A percentile compares a stretch with the other conserved stretches of the same genome.
Evolutionary conservation across 108 stramenopile species (phyloP).

Genomic region (Fistulifera pelliculosa): DNA sequence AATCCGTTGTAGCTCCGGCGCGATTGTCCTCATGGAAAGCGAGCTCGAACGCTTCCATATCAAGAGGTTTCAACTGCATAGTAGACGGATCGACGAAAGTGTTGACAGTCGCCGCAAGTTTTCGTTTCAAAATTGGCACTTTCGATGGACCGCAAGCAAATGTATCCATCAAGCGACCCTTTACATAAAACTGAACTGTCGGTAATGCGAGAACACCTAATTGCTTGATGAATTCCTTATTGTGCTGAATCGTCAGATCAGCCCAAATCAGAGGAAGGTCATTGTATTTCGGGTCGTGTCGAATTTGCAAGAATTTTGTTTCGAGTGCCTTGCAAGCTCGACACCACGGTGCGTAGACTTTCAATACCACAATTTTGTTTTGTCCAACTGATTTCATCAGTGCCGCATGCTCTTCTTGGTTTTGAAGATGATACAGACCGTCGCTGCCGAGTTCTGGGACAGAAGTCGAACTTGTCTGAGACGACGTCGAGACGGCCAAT

Average conservation of each 20-base stretch:
- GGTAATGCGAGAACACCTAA: constrained; percentile 74
- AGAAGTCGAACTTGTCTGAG: no score
- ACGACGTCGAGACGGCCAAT: no score
- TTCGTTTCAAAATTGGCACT: constrained; percentile 71
- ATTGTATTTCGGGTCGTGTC: constrained; percentile 40
- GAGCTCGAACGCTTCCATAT: not conserved
- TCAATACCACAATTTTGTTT: constrained; percentile 15
- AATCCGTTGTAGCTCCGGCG: not conserved
- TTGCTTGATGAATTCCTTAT: constrained; percentile 68
- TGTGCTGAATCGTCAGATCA: constrained; percentile 60
- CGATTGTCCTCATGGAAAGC: not conserved
- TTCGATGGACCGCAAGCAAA: constrained; percentile 88
- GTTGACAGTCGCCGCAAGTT: constrained; percentile 54
- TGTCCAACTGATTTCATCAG: constrained; percentile 27
- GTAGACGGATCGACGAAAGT: constrained; percentile 47
- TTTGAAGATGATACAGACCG: constrained; percentile 3
- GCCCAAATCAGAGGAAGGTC: constrained; percentile 58
- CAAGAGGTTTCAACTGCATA: constrained; percentile 16
- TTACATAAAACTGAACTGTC: constrained; percentile 66
- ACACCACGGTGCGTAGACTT: constrained; percentile 87
- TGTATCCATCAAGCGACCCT: constrained; percentile 45
- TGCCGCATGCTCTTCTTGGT: constrained; percentile 1
- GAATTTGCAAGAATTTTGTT: constrained; percentile 67
- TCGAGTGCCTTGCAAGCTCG: constrained; percentile 45
- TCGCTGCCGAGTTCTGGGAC: not conserved